These are phyloP conservation scores for Geranium brycei DNA, from an alignment of 345 rosid species.

Conservation along the genomic window DNA sequence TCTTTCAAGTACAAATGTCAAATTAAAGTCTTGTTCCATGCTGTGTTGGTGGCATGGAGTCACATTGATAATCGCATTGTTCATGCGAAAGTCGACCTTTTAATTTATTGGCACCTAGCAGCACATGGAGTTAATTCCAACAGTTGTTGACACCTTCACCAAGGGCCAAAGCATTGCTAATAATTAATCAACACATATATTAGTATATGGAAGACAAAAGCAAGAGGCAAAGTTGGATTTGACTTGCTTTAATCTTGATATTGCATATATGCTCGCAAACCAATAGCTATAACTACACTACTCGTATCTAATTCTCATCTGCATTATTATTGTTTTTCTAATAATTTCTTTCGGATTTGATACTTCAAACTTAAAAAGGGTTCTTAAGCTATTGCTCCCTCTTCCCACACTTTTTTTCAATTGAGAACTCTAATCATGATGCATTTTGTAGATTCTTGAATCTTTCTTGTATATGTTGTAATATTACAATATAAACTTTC, in stretches of 20 bases:
- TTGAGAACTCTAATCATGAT: conserved; percentile 13
- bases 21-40: no score
- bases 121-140: no score
- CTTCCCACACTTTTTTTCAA: conserved; percentile 10
- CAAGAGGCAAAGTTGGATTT: conserved; percentile 12
- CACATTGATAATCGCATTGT: no score
- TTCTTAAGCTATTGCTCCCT: conserved; percentile 27
- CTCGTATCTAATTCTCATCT: conserved; percentile 41
- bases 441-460: conserved; percentile 15
- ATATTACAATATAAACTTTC: no score
- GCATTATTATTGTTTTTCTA: conserved; percentile 6
- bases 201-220: neutral
- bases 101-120: no score
- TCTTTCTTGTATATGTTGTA: conserved; percentile 6
- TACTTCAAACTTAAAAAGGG: conserved; percentile 20
- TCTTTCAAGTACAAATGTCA: no score
- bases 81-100: no score
- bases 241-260: conserved; percentile 18
- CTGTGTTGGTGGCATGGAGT: no score
- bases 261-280: conserved; percentile 17
- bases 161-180: neutral
- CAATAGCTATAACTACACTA: neutral
- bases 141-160: no score
- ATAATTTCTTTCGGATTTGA: conserved; percentile 17
- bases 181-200: neutral